Conservation (phyloP, 192 early-diverging fungal genomes). For the Coemansia sp. region DNA sequence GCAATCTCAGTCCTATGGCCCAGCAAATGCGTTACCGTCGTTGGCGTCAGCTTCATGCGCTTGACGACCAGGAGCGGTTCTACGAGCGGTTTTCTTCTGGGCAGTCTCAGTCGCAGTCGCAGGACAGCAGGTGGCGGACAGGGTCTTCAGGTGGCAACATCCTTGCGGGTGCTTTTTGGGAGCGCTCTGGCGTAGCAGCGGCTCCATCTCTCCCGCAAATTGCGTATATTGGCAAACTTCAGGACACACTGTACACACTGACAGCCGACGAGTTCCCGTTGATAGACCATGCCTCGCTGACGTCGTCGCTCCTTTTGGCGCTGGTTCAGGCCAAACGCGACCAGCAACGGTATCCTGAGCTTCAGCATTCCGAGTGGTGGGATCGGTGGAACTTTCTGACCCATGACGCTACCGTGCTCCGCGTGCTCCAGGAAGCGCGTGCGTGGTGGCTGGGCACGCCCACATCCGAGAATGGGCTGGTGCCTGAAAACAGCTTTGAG, state of each 20-base stretch:
- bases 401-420: constrained; percentile 39
- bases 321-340: constrained; percentile 36
- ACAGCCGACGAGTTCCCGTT: constrained; percentile 68
- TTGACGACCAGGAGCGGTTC: constrained; percentile 20
- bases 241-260: constrained; percentile 70
- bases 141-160: constrained; percentile 47
- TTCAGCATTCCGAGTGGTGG: constrained; percentile 47
- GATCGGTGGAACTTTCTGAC: constrained; percentile 49
- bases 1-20: constrained; percentile 33
- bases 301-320: constrained; percentile 47
- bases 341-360: constrained; percentile 46
- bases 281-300: constrained; percentile 48
- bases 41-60: constrained; percentile 33
- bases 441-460: constrained; percentile 35
- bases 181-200: constrained; percentile 22
- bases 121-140: constrained; percentile 36
- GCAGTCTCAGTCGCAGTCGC: constrained; percentile 17
- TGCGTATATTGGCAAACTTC: constrained; percentile 66
- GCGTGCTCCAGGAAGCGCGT: constrained; percentile 48
- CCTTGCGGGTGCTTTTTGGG: constrained; percentile 45
- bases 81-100: constrained; percentile 10
- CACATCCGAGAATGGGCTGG: constrained; percentile 8
- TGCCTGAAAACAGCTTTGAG: constrained; percentile 30
- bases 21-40: constrained; percentile 29
- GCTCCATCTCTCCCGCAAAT: constrained; percentile 22